Percentiles rank a stretch among this genome's conserved stretches.
These are phyloP conservation scores for Hanseniaspora nectarophila DNA, from an alignment of 805 yeast species.

Conservation along the genomic window DNA sequence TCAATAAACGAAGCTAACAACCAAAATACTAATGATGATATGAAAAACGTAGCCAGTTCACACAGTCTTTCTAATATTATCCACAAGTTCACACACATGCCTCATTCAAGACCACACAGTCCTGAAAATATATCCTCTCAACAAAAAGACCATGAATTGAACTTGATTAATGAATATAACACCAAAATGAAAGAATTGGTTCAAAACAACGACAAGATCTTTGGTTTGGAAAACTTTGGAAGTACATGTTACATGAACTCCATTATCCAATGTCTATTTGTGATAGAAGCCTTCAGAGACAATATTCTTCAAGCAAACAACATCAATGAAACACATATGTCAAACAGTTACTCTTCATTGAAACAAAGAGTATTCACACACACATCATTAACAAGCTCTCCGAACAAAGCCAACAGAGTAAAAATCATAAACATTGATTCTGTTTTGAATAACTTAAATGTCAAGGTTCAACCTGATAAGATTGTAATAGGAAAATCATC, in stretches of 20 bases:
- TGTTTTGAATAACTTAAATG: slow-evolving; percentile 22
- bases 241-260: slow-evolving; percentile 93
- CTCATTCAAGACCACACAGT: background rate
- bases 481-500: slow-evolving; percentile 38
- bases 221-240: slow-evolving; percentile 77
- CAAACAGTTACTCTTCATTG: slow-evolving; percentile 32
- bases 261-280: slow-evolving; percentile 75
- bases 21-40: background rate
- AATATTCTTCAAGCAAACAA: slow-evolving; percentile 40
- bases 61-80: background rate
- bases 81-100: background rate
- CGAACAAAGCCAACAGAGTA: background rate
- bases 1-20: background rate
- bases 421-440: slow-evolving; percentile 12
- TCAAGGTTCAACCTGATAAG: slow-evolving; percentile 33
- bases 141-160: slow-evolving; percentile 7
- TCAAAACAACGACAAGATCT: slow-evolving; percentile 36
- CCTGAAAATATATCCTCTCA: background rate
- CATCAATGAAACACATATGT: slow-evolving; percentile 23
- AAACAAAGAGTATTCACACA: slow-evolving; percentile 28
- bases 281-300: slow-evolving; percentile 56
- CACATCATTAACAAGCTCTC: background rate
- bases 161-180: slow-evolving; percentile 2
- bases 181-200: background rate
- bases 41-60: background rate